Evolutionary conservation across 495 filamentous ascomycete species (phyloP).

Genomic region (Tuber borchii): DNA sequence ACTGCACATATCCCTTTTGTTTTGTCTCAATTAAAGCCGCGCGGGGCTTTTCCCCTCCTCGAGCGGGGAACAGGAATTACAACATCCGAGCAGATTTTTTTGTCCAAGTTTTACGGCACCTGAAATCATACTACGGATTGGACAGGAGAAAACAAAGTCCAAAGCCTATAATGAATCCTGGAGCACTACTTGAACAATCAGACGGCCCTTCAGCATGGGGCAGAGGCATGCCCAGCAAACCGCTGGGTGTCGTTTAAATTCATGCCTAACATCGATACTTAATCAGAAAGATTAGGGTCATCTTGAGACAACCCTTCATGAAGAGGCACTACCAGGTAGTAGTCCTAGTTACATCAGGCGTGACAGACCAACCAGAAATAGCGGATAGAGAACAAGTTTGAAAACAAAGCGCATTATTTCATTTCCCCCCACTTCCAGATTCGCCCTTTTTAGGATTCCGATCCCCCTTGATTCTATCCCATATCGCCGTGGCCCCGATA

Average conservation of each 20-base stretch:
- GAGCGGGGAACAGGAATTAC: not conserved
- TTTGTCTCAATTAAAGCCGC: not conserved
- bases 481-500: not conserved
- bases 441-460: not conserved
- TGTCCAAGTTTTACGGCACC: too few species aligned
- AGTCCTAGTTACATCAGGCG: not conserved
- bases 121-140: not conserved
- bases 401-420: not conserved
- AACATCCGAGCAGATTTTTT: not conserved
- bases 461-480: not conserved
- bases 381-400: not conserved
- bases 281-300: not conserved
- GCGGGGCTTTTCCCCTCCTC: not conserved
- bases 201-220: not conserved
- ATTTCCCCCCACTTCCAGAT: not conserved
- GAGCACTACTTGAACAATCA: not conserved
- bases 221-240: not conserved
- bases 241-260: not conserved
- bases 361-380: not conserved
- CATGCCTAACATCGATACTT: not conserved
- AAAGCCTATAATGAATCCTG: not conserved
- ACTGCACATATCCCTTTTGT: not conserved
- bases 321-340: not conserved
- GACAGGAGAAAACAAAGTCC: not conserved
- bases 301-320: not conserved